phyloP scores from a whole-genome alignment of 2,329 filamentous ascomycete species.

The Plenodomus lindquistii region DNA sequence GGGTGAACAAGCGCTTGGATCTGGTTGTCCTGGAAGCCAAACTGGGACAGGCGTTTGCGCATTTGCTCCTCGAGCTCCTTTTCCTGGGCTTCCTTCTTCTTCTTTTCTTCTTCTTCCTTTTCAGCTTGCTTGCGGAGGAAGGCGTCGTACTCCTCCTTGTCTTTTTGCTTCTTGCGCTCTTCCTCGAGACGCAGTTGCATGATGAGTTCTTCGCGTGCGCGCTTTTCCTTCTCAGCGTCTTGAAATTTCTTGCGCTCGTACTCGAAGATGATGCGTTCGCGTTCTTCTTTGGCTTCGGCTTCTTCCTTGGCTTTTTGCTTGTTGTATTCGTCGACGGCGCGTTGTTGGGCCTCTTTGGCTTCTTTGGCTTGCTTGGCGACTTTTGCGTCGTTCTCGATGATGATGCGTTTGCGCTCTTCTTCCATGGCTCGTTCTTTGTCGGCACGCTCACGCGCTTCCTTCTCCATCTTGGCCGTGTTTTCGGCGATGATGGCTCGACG shows the following conservation, averaged over 20 bases:
- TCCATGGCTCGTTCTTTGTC: conserved; percentile 30
- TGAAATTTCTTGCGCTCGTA: conserved; percentile 42
- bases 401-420: conserved; percentile 32
- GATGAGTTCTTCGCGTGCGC: conserved; percentile 43
- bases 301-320: conserved; percentile 40
- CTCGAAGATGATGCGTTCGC: conserved; percentile 40
- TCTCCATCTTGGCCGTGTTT: conserved; percentile 35
- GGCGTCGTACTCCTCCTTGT: conserved; percentile 49
- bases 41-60: conserved; percentile 49
- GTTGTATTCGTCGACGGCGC: conserved; percentile 41
- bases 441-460: conserved; percentile 30
- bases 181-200: conserved; percentile 47
- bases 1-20: conserved; percentile 54
- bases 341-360: conserved; percentile 35
- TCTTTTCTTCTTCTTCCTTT: conserved; percentile 47
- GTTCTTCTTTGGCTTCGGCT: conserved; percentile 31
- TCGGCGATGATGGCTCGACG: conserved; percentile 37
- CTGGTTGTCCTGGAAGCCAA: conserved; percentile 53
- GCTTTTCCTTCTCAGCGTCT: conserved; percentile 43
- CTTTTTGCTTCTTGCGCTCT: conserved; percentile 46
- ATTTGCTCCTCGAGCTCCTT: conserved; percentile 51
- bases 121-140: conserved; percentile 47
- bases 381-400: conserved; percentile 36
- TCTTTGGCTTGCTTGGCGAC: conserved; percentile 34
- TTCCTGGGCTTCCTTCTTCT: conserved; percentile 45